Evolutionary conservation across 768 basidiomycete genomes (phyloP), one percentile per base, ranked within the genome.

Genomic region (Dioszegia aurantiaca): DNA sequence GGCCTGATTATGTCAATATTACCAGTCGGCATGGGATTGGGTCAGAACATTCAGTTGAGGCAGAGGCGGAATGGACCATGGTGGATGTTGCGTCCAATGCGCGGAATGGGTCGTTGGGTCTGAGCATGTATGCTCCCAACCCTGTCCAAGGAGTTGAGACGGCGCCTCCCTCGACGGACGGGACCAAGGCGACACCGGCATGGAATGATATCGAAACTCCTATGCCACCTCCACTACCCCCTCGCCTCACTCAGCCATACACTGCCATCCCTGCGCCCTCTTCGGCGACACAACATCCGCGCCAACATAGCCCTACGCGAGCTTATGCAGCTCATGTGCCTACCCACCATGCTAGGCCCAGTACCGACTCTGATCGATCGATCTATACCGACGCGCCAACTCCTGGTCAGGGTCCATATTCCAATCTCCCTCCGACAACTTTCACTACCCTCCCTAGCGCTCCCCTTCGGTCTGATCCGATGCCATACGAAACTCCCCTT

Each of bases 21-120:
- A 53, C 51, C 4, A 53, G 37, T 40, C 36, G 51, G 26, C 51
- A 53, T 17, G 51, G 51, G 9, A 53, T 53, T 26, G 36, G 37
- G 24, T 53, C 39, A 23, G 51, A 53, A 9, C 17, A 45, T 17
- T 45, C 44, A 4, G 28, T 19, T 17, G 4, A 16, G 9, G 9
- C 40, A 27, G 54, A 43, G 6, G 54, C 14, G 41, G 54, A 55
- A 5, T 55, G 54, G 54, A 55, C 36, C 8, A 31, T 55, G 41
- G 54, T 55, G 26, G 27, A 55, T 23, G 27, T 42, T 9, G 26
- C 39, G 6, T 23, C 3, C 12, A 19, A 11, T 10, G 23, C 17
- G 8, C 16, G 23, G 31, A 39, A 17, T 5, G 51, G 51, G 14
- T 14, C 6, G 24, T 19, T 53, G 3, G 51, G 51, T 8, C n/a